phyloP scores from a whole-genome alignment of 306 rosid species.

The Castanospermum australe region DNA sequence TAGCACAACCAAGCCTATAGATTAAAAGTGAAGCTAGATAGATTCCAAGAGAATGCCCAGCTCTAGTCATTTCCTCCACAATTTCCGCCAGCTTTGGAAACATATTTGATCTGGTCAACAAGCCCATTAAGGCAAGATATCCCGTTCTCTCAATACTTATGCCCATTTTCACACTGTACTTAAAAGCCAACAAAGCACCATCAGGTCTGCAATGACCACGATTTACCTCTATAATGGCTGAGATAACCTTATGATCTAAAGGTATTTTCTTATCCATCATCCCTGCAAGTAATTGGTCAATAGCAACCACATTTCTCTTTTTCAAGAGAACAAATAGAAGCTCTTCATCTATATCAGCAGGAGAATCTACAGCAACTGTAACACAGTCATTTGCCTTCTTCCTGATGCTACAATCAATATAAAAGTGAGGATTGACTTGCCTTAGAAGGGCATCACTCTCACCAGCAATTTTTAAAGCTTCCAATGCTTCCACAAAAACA shows the following conservation, averaged over 20 bases:
- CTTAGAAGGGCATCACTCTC: conserved; percentile 60
- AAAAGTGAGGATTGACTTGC: conserved; percentile 74
- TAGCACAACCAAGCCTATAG: conserved; percentile 60
- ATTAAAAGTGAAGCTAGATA: conserved; percentile 60
- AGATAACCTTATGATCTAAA: conserved; percentile 46
- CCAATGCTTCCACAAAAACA: conserved; percentile 58
- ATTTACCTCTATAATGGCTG: conserved; percentile 60
- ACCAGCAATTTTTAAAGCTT: conserved; percentile 55
- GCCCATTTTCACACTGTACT: conserved; percentile 51
- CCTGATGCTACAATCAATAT: conserved; percentile 26
- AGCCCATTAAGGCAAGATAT: conserved; percentile 63
- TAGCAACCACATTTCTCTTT: conserved; percentile 53
- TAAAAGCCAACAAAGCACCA: conserved; percentile 66
- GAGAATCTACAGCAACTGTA: conserved; percentile 21
- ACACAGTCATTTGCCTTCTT: conserved; percentile 31
- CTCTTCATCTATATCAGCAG: conserved; percentile 39
- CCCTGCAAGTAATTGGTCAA: conserved; percentile 56
- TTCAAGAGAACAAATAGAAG: conserved; percentile 56
- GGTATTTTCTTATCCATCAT: conserved; percentile 45
- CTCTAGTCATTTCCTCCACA: conserved; percentile 56
- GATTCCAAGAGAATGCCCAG: conserved; percentile 68
- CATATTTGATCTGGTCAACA: conserved; percentile 52
- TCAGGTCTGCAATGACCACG: conserved; percentile 48
- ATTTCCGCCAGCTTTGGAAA: conserved; percentile 47
- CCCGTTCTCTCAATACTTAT: conserved; percentile 48